Evolutionary conservation across 1,284 basidiomycete species (phyloP), one percentile per base, ranked within the genome.

Genomic region (Xanthoconium separans): DNA sequence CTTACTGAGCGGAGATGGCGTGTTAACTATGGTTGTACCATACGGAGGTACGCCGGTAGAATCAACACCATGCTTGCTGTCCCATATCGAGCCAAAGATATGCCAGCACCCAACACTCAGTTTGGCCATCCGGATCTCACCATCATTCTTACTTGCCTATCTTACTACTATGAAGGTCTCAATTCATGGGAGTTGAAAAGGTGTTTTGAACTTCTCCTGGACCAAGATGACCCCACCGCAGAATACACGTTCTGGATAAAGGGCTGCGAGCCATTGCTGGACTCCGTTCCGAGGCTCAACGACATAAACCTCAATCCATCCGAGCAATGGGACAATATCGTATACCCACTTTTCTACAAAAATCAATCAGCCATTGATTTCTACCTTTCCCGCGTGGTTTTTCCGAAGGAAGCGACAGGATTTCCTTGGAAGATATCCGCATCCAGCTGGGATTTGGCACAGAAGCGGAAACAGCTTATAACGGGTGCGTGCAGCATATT

Each of bases 1-100:
- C 27, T 51, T 10, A 5, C 27, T 7, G 50, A 51, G 20, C 36
- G 37, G 20, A 51, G 45, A 33, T 51, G 50, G 50, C 50, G 50
- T 3, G 50, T 51, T 15, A 30, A 51, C 16, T 51, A 51, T 40
- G 50, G 50, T 6, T 27, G 10, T 15, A 7, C 3, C 16, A 6
- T 18, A 4, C 29, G 7, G 43, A 8, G 11, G 6, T 6, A 22
- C 22, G 22, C 22, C 22, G 33, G 13, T 7, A 33, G 1, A 0
- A 6, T 16, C 7, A 16, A 6, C n/a, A 42, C 27, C 6, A 34
- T 29, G 50, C 50, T 52, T 48, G 46, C 50, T 0, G 47, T 50
- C 7, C 50, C 47, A 8, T 50, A 46, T n/a, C 41, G 42, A 6
- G 48, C 48, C 16, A 49, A 49, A 16, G 47, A 45, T 10, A 6